phyloP scores from a whole-genome alignment of 257 asterid genomes.

The Ehretia macrophylla region DNA sequence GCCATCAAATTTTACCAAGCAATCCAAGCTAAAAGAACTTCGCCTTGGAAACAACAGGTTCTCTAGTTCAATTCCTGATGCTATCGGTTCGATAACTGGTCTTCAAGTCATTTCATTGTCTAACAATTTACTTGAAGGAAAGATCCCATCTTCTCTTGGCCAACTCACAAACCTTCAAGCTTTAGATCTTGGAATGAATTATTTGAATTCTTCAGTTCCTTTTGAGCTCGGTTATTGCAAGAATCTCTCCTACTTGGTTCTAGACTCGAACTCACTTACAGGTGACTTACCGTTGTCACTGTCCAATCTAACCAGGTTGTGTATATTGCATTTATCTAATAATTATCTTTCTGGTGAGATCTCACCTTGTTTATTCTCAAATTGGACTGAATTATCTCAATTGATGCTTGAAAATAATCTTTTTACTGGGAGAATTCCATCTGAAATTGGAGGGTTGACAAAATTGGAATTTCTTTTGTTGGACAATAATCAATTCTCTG shows the following conservation, averaged over 20 bases:
- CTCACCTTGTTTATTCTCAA: too few relatives aligned
- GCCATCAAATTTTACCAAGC: constrained; percentile 37
- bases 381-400: too few relatives aligned
- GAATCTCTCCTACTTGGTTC: constrained; percentile 26
- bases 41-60: constrained; percentile 33
- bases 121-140: constrained; percentile 32
- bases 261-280: constrained; percentile 32
- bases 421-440: too few relatives aligned
- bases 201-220: constrained; percentile 18
- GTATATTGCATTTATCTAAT: too few relatives aligned
- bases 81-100: constrained; percentile 24
- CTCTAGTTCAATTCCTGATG: constrained; percentile 47
- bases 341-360: too few relatives aligned
- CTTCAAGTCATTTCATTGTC: constrained; percentile 36
- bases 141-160: constrained; percentile 21
- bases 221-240: constrained; percentile 32
- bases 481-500: too few relatives aligned
- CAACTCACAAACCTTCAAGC: constrained; percentile 41
- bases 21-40: constrained; percentile 44
- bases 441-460: too few relatives aligned
- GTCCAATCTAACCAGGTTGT: too few relatives aligned
- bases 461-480: too few relatives aligned
- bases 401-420: too few relatives aligned
- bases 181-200: constrained; percentile 18
- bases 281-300: too few relatives aligned